Percentiles rank a stretch among this genome's conserved stretches.
Evolutionary conservation across 1,284 basidiomycete genomes (phyloP).

Genomic region (Ganoderma resinaceum): DNA sequence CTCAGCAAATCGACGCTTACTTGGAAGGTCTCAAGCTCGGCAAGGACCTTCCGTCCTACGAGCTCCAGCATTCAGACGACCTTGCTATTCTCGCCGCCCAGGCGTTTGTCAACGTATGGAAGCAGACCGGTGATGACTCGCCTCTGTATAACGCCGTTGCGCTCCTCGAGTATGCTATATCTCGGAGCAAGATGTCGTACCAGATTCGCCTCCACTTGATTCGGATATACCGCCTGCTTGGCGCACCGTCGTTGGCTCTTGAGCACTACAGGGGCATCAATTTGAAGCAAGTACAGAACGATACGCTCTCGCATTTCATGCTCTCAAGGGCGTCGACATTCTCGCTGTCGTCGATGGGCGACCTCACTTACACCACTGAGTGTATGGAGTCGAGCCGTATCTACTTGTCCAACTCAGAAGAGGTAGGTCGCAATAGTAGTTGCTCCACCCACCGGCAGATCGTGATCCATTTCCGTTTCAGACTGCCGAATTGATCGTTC

Average conservation of each 20-base stretch:
- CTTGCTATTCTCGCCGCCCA: slow-evolving; percentile 79
- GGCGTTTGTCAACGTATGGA: slow-evolving; percentile 71
- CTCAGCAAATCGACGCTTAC: slow-evolving; percentile 66
- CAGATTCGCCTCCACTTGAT: slow-evolving; percentile 78
- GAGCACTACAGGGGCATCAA: slow-evolving; percentile 80
- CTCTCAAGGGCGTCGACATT: slow-evolving; percentile 83
- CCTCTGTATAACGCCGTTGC: slow-evolving; percentile 68
- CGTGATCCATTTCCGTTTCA: slow-evolving; percentile 37
- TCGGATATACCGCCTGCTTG: slow-evolving; percentile 80
- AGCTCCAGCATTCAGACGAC: slow-evolving; percentile 90
- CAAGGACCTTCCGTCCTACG: slow-evolving; percentile 69
- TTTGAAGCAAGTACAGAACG: slow-evolving; percentile 84
- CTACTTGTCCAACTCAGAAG: slow-evolving; percentile 77
- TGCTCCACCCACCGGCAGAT: too few species aligned
- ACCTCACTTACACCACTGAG: slow-evolving; percentile 73
- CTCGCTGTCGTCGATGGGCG: slow-evolving; percentile 73
- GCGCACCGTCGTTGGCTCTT: slow-evolving; percentile 74
- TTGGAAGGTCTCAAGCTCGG: slow-evolving; percentile 72
- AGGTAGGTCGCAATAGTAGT: slow-evolving; percentile 49
- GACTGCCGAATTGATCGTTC: slow-evolving; percentile 81
- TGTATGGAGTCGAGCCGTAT: slow-evolving; percentile 81
- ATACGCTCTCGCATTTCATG: slow-evolving; percentile 84
- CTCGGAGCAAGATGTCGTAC: slow-evolving; percentile 80
- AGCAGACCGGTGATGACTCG: slow-evolving; percentile 56
- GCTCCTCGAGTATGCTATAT: slow-evolving; percentile 75